Evolutionary conservation across 2,329 filamentous ascomycete species (phyloP).

Genomic region (Colletotrichum zoysiae): DNA sequence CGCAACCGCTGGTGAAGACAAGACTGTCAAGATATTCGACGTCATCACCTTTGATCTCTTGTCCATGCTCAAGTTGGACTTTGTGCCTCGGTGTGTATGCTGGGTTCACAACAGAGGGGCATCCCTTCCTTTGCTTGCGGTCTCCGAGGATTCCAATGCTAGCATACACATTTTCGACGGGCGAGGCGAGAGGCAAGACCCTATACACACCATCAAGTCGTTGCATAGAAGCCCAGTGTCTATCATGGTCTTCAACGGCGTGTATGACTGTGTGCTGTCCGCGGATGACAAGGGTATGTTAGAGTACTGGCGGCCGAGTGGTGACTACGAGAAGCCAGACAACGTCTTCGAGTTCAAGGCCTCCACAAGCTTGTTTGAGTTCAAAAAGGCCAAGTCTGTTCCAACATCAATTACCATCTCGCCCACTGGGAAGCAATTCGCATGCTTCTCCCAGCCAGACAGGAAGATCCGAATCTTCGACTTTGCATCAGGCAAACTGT

Average conservation of each 20-base stretch:
- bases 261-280: conserved; percentile 91
- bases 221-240: conserved; percentile 87
- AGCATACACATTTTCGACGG: conserved; percentile 90
- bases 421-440: conserved; percentile 87
- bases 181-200: conserved; percentile 80
- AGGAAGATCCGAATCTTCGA: conserved; percentile 94
- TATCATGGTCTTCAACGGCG: conserved; percentile 89
- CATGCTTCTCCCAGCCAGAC: conserved; percentile 91
- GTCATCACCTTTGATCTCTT: conserved; percentile 90
- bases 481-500: conserved; percentile 87
- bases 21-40: conserved; percentile 84
- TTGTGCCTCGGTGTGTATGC: conserved; percentile 82
- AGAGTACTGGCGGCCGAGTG: conserved; percentile 92
- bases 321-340: conserved; percentile 88
- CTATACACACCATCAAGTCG: conserved; percentile 81
- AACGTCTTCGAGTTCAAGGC: conserved; percentile 95
- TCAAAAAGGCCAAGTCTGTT: conserved; percentile 92
- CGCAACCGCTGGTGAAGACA: conserved; percentile 85
- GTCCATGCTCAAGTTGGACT: conserved; percentile 83
- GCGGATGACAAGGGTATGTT: conserved; percentile 92
- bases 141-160: conserved; percentile 80
- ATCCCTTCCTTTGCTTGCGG: conserved; percentile 87
- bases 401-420: conserved; percentile 88
- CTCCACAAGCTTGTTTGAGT: conserved; percentile 93
- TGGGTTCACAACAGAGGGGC: conserved; percentile 92